Evolutionary conservation across 139 green algal species (phyloP).

Genomic region (Tetradesmus obliquus): DNA sequence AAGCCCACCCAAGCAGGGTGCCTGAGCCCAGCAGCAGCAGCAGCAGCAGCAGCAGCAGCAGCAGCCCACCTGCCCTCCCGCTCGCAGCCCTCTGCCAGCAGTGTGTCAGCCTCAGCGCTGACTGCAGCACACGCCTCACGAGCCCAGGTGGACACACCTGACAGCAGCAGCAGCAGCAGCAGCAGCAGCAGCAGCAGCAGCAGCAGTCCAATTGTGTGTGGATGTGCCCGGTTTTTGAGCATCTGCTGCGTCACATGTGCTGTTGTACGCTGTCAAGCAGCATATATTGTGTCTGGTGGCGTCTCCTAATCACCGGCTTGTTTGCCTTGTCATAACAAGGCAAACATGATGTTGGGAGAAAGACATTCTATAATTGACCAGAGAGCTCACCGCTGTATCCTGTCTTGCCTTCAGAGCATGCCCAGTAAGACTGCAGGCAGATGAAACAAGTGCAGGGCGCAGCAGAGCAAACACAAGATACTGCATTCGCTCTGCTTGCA

Average conservation of each 20-base stretch:
- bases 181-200: neutral
- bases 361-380: neutral
- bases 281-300: too few relatives aligned
- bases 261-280: too few relatives aligned
- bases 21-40: neutral
- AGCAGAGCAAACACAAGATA: neutral
- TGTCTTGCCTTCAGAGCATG: slow-evolving; percentile 62
- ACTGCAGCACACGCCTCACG: slow-evolving; percentile 33
- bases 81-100: slow-evolving; percentile 57
- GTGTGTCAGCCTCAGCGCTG: slow-evolving; percentile 55
- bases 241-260: too few relatives aligned
- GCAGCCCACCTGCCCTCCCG: slow-evolving; percentile 63
- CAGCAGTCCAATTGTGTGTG: neutral
- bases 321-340: too few relatives aligned
- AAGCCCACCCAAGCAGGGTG: neutral
- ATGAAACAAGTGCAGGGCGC: neutral
- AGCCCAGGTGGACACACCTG: slow-evolving; percentile 42
- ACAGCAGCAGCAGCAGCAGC: neutral
- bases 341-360: too few relatives aligned
- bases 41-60: neutral
- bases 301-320: too few relatives aligned
- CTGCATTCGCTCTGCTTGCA: neutral
- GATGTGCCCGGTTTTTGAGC: too few relatives aligned
- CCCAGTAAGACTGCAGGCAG: slow-evolving; percentile 70
- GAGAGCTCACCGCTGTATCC: slow-evolving; percentile 71